Evolutionary conservation across 1,284 basidiomycete species (phyloP), one percentile per base, ranked within the genome.

Genomic region (Ceratobasidium sp.): DNA sequence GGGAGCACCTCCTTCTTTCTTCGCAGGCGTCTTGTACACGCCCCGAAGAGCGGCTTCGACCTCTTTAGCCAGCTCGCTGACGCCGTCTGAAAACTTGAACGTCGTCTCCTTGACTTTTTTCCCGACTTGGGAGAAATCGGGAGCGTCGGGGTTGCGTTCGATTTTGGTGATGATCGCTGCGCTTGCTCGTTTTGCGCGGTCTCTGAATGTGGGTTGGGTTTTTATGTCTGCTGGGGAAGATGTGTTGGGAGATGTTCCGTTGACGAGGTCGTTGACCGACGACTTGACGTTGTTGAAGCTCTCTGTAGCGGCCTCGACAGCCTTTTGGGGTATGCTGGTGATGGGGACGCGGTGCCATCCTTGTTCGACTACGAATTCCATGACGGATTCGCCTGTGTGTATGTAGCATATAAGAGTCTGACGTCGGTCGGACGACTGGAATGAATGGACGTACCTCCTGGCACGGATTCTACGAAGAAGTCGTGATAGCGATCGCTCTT

Each of bases 391-490:
- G 52, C 90, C 96, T 34, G 82, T 1, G 26, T 46, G 21, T n/a
- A n/a, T n/a, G n/a, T 43, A 21, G 32, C 36, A 39, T 39, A 39
- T 39, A 39, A 39, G 36, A 30, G 26, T 28, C 36, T n/a, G n/a
- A n/a, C n/a, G 41, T 3, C 32, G 62, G 32, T n/a, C 41, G 18
- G 32, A 52, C 34, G 62, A 30, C 18, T 55, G 52, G 43, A 34
- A 69, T 69, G 65, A 58, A 41, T 26, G 36, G 9, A n/a, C n/a
- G 53, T 69, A 69, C 65, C 65, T 57, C 65, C 65, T 2, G 94
- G 94, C 59, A 94, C 89, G 73, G 87, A 84, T 77, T 92, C 89
- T 74, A 88, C 85, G 83, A 96, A 96, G 78, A 95, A 85, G 77
- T 94, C 89, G 79, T 90, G 88, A 83, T 93, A 93, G 4, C 83